These are phyloP conservation scores for Nemophila menziesii DNA, from an alignment of 257 asterid species.

Conservation along the genomic window DNA sequence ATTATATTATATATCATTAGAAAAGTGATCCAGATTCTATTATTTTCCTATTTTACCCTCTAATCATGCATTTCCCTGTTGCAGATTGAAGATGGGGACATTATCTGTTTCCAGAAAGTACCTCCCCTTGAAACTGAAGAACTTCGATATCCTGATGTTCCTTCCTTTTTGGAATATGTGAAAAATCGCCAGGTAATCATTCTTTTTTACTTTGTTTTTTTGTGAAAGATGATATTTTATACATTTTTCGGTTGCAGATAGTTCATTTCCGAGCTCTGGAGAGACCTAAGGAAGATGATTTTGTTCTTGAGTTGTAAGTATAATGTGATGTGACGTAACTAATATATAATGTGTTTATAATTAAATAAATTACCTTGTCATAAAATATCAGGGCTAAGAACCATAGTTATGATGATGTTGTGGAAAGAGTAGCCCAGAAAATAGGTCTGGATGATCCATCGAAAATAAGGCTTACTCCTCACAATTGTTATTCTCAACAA, in stretches of 20 bases:
- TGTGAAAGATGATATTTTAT: neutral
- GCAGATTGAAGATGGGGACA: slow-evolving; percentile 97
- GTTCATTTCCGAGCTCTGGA: slow-evolving; percentile 90
- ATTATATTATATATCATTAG: slow-evolving; percentile 4
- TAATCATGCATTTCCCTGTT: neutral
- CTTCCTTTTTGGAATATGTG: slow-evolving; percentile 80
- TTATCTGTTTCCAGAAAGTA: slow-evolving; percentile 83
- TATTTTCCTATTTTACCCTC: neutral
- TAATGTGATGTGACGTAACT: slow-evolving; percentile 1
- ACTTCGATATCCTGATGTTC: slow-evolving; percentile 68
- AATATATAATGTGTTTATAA: slow-evolving; percentile 9
- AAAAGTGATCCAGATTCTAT: slow-evolving; percentile 1
- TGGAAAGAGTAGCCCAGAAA: slow-evolving; percentile 76
- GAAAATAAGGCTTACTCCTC: slow-evolving; percentile 92
- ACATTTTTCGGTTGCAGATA: slow-evolving; percentile 33
- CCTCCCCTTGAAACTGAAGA: slow-evolving; percentile 50
- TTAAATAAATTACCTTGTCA: slow-evolving; percentile 1
- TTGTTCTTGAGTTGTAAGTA: slow-evolving; percentile 87
- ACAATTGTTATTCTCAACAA: slow-evolving; percentile 96
- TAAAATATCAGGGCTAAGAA: slow-evolving; percentile 61
- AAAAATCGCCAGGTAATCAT: slow-evolving; percentile 81
- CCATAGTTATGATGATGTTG: slow-evolving; percentile 92
- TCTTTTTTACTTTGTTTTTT: slow-evolving; percentile 8
- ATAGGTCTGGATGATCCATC: slow-evolving; percentile 86
- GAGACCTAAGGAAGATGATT: slow-evolving; percentile 89